phyloP scores from a whole-genome alignment of 2,329 filamentous ascomycete genomes.

The Lojkania enalia region DNA sequence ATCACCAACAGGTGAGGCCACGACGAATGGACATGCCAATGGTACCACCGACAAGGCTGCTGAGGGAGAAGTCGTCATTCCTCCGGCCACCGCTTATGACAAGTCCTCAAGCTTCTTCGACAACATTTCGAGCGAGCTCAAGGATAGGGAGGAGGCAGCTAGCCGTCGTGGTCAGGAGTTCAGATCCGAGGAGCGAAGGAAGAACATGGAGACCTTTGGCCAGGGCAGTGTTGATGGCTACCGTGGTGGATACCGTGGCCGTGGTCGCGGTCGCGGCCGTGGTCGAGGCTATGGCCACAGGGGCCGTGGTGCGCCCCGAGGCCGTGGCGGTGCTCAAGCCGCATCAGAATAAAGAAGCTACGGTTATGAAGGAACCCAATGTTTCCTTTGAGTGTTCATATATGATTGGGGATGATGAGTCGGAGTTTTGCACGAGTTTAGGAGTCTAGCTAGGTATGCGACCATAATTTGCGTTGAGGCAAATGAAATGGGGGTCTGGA shows the following conservation, averaged over 20 bases:
- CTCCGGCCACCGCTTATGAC: constrained; percentile 69
- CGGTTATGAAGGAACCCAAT: no score
- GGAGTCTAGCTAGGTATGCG: no score
- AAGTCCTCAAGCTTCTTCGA: constrained; percentile 93
- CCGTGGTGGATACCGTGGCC: constrained; percentile 75
- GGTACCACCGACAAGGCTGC: constrained; percentile 29
- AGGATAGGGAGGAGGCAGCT: constrained; percentile 77
- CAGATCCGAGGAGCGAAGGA: constrained; percentile 88
- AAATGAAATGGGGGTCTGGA: no score
- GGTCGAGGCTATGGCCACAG: constrained; percentile 50
- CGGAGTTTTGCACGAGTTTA: no score
- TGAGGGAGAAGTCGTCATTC: constrained; percentile 52
- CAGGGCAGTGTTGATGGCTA: constrained; percentile 91
- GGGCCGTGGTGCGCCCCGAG: constrained; percentile 48
- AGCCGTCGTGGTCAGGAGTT: constrained; percentile 75
- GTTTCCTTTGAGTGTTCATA: no score
- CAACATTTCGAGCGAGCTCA: constrained; percentile 93
- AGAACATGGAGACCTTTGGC: constrained; percentile 97
- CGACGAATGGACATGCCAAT: constrained; percentile 45
- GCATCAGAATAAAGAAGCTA: no score
- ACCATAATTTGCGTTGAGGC: no score
- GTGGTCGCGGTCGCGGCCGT: constrained; percentile 67
- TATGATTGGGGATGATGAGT: no score
- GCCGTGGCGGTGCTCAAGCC: constrained; percentile 27
- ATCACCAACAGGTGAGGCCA: constrained; percentile 31